Conservation (phyloP, 2,329 filamentous ascomycete genomes). For the Phialemonium atrogriseum region DNA sequence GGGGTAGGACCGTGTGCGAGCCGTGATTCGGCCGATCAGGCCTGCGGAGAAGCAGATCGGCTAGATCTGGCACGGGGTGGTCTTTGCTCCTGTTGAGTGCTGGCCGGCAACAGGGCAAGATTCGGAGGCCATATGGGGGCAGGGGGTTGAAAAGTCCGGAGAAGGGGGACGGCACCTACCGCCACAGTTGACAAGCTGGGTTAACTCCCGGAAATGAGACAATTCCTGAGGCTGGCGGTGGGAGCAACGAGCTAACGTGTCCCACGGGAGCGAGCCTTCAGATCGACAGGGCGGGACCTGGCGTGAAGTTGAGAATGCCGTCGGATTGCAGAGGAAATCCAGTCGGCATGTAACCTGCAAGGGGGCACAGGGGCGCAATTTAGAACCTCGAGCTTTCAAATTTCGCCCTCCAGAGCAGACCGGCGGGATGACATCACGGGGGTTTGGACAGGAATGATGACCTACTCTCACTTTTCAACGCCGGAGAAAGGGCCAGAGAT, state of each 20-base stretch:
- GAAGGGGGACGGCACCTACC: conserved; percentile 37
- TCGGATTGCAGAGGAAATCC: conserved; percentile 18
- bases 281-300: conserved; percentile 29
- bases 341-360: conserved; percentile 35
- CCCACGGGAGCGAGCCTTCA: conserved; percentile 41
- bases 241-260: conserved; percentile 60
- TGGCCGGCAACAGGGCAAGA: too few species aligned
- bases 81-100: too few species aligned
- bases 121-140: too few species aligned
- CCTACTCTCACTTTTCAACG: conserved; percentile 18
- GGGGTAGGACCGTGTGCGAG: conserved; percentile 4
- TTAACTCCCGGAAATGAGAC: conserved; percentile 38
- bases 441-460: too few species aligned
- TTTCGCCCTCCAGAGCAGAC: conserved; percentile 7
- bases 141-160: conserved; percentile 3
- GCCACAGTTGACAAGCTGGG: conserved; percentile 33
- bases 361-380: conserved; percentile 17
- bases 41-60: conserved; percentile 10
- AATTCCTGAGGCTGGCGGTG: conserved; percentile 39
- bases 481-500: conserved; percentile 14
- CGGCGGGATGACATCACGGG: conserved; percentile 14
- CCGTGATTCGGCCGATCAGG: conserved; percentile 12
- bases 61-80: conserved; percentile 14
- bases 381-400: conserved; percentile 16
- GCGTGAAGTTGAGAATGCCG: conserved; percentile 25